Conservation (phyloP, 1,139 yeast species). For the Nakaseomyces sp. region DNA sequence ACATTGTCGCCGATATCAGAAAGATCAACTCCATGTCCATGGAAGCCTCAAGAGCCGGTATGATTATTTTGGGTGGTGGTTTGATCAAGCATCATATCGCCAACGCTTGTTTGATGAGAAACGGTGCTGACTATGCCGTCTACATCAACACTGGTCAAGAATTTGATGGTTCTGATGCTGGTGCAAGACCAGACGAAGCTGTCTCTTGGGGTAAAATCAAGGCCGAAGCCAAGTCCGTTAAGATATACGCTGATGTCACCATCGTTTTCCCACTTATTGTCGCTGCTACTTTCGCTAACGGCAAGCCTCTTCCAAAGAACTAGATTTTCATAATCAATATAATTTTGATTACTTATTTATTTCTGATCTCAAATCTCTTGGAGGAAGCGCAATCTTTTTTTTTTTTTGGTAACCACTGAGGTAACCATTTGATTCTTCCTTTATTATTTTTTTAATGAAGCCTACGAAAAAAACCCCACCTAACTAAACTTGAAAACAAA, state of each 20-base stretch:
- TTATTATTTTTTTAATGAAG: conserved; percentile 1
- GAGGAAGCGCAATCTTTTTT: not conserved
- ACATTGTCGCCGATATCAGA: conserved; percentile 89
- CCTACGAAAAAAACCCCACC: not conserved
- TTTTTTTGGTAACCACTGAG: not conserved
- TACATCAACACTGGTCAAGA: conserved; percentile 97
- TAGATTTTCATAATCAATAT: not conserved
- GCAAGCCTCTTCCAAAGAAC: conserved; percentile 21
- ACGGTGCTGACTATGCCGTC: conserved; percentile 97
- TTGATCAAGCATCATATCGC: conserved; percentile 93
- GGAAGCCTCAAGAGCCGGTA: conserved; percentile 94
- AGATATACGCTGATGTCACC: conserved; percentile 94
- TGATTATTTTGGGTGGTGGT: conserved; percentile 96
- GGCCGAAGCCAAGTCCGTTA: conserved; percentile 83
- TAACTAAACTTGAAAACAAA: not conserved
- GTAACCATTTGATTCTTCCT: not conserved
- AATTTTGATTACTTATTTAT: not conserved
- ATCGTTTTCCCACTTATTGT: conserved; percentile 91
- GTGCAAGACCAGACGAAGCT: conserved; percentile 99
- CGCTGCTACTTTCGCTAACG: conserved; percentile 90
- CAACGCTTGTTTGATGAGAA: conserved; percentile 97
- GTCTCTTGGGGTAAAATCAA: conserved; percentile 98
- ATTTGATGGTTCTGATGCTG: conserved; percentile 98
- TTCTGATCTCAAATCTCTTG: not conserved
- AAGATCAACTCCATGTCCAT: conserved; percentile 84